phyloP scores from a whole-genome alignment of 768 basidiomycete species.

The Filobasidium floriforme region DNA sequence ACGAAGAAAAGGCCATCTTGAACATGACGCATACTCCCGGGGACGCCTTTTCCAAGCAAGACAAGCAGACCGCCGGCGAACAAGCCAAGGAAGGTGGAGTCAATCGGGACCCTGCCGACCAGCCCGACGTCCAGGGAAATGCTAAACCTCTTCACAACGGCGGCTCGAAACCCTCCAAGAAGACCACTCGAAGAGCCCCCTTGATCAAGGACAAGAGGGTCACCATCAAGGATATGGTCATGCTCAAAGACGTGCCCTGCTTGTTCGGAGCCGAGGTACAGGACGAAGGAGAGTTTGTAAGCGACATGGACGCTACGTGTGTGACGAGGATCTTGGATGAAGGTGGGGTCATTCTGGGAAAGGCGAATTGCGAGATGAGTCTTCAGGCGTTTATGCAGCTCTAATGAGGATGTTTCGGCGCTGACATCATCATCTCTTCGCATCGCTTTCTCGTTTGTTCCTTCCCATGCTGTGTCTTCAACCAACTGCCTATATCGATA shows the following conservation, averaged over 20 bases:
- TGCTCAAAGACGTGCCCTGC: slow-evolving; percentile 48
- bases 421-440: slow-evolving; percentile 1
- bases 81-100: slow-evolving; percentile 10
- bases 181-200: neutral
- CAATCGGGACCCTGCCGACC: slow-evolving; percentile 2
- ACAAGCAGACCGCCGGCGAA: slow-evolving; percentile 13
- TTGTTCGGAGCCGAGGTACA: slow-evolving; percentile 46
- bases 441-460: neutral
- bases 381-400: neutral
- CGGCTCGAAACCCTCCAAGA: neutral
- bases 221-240: slow-evolving; percentile 50
- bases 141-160: slow-evolving; percentile 3
- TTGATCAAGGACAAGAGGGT: slow-evolving; percentile 47
- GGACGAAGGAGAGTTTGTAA: slow-evolving; percentile 44
- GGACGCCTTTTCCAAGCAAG: slow-evolving; percentile 5
- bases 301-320: slow-evolving; percentile 48
- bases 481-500: neutral
- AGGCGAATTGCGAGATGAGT: slow-evolving; percentile 46
- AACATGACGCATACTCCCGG: slow-evolving; percentile 3
- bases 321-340: slow-evolving; percentile 49
- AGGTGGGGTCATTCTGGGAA: slow-evolving; percentile 47
- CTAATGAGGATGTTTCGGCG: neutral
- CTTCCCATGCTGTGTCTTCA: neutral
- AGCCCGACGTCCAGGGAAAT: slow-evolving; percentile 10
- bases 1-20: slow-evolving; percentile 1